Percentiles rank a stretch among this genome's conserved stretches.
These are phyloP conservation scores for Selaginella moellendorffii DNA, from an alignment of 75 land plant genomes.

Conservation along the genomic window DNA sequence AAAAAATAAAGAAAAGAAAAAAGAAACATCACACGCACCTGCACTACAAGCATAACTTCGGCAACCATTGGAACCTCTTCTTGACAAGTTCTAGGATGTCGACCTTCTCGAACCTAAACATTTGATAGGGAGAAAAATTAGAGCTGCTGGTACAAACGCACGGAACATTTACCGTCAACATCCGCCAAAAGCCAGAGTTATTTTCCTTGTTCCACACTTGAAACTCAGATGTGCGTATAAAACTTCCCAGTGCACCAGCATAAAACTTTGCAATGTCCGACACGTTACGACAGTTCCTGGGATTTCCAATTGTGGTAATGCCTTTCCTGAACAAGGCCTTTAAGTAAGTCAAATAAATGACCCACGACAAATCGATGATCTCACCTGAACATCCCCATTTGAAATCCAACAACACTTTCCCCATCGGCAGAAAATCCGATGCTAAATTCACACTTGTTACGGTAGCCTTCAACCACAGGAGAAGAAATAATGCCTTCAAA, in stretches of 20 bases:
- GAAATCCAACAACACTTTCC: constrained; percentile 76
- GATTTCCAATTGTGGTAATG: constrained; percentile 75
- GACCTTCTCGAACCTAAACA: constrained; percentile 89
- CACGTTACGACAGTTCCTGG: constrained; percentile 82
- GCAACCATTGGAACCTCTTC: constrained; percentile 24
- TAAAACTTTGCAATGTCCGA: constrained; percentile 58
- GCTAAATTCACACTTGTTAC: constrained; percentile 96
- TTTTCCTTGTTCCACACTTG: constrained; percentile 82
- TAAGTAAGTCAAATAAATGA: too few relatives aligned
- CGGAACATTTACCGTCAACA: constrained; percentile 85
- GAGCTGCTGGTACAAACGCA: too few relatives aligned
- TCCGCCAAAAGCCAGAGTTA: constrained; percentile 92
- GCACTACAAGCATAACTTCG: constrained; percentile 82
- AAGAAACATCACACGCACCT: too few relatives aligned
- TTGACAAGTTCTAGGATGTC: constrained; percentile 22
- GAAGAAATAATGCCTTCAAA: constrained; percentile 79
- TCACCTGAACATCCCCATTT: constrained; percentile 90
- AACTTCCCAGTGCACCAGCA: constrained; percentile 61
- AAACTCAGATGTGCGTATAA: constrained; percentile 48
- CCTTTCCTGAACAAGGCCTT: constrained; percentile 62
- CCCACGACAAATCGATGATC: too few relatives aligned
- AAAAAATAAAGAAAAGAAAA: too few relatives aligned
- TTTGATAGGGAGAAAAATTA: neutral
- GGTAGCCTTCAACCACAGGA: constrained; percentile 77
- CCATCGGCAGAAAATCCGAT: constrained; percentile 69